Base-by-base conservation (phyloP, 2,329 filamentous ascomycete genomes). In the Aspergillus transmontanensis region DNA sequence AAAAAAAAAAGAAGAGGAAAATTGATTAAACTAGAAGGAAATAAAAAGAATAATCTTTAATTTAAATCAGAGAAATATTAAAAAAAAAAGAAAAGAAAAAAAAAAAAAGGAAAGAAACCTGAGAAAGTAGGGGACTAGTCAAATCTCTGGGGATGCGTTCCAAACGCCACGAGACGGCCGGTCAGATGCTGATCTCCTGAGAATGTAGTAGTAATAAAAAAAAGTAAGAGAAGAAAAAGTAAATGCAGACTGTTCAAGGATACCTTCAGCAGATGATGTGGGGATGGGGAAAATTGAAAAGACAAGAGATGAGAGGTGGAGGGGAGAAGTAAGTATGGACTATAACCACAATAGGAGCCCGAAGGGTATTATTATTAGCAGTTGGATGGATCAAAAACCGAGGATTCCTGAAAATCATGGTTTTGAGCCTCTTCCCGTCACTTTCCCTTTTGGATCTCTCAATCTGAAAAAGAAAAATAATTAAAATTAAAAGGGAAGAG, bases 401-500 rank as follows among this genome's bases (percentile, higher is more conserved):
- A 34, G n/a, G 21, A 55, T 41, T 30, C 4, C 21, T 48, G 28
- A 56, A 57, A 50, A 70, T 68, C 61, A 64, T 61, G 66, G 62
- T 66, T 68, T 72, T 72, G 67, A 72, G 70, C 70, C 69, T 72
- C 65, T 43, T 61, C 64, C 51, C 51, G 32, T 55, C 51, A 55
- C 3, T 57, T 57, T 14, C 34, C 36, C 46, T 30, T 55, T 34
- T 23, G 10, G 36, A 55, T 36, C n/a, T 19, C 34, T 26, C 19
- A 26, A 21, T 39, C 9, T n/a, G 54, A 43, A 39, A 39, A 51
- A 57, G 10, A 11, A 58, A 54, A 54, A 34, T 21, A 28, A 6
- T 1, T 21, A 30, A 54, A 34, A 58, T 30, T 28, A 39, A 36
- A 39, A 4, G 12, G n/a, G 30, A 54, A 26, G 32, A 36, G 4